These are phyloP conservation scores for Taphrina deformans DNA, from an alignment of 1,139 yeast species.

Conservation along the genomic window DNA sequence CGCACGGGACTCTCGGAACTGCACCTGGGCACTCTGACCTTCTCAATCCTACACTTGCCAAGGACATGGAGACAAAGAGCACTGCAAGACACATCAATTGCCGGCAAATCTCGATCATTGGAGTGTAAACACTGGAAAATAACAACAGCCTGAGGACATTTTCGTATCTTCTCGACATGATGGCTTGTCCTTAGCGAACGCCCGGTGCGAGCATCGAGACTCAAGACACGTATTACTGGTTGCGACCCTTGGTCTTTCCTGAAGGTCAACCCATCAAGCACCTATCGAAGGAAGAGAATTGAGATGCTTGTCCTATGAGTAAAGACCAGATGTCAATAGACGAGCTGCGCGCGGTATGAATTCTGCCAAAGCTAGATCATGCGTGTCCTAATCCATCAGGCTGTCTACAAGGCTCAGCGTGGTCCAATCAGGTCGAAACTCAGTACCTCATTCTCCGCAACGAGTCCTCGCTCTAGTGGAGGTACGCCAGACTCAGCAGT, in stretches of 20 bases:
- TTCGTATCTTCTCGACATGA: too few relatives aligned
- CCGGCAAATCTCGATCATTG: too few relatives aligned
- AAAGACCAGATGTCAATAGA: constrained; percentile 11
- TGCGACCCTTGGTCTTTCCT: not conserved
- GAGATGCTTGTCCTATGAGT: not conserved
- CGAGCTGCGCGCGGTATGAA: constrained; percentile 29
- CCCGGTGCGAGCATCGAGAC: not conserved
- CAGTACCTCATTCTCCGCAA: constrained; percentile 15
- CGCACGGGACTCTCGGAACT: not conserved
- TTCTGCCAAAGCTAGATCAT: not conserved
- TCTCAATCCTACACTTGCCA: not conserved
- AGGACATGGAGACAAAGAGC: too few relatives aligned
- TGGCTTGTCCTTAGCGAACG: not conserved
- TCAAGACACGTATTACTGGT: not conserved
- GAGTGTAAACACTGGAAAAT: too few relatives aligned
- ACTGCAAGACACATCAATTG: too few relatives aligned
- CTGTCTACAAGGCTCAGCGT: constrained; percentile 32
- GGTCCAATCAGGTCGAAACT: constrained; percentile 21
- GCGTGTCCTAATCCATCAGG: not conserved
- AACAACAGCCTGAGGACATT: too few relatives aligned
- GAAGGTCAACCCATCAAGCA: too few relatives aligned
- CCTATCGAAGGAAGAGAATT: too few relatives aligned
- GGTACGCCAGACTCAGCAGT: constrained; percentile 24
- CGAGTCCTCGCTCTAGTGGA: constrained; percentile 14
- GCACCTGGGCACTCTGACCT: not conserved